Conservation (phyloP, 1,284 basidiomycete species). For the Volvariella surrecta region DNA sequence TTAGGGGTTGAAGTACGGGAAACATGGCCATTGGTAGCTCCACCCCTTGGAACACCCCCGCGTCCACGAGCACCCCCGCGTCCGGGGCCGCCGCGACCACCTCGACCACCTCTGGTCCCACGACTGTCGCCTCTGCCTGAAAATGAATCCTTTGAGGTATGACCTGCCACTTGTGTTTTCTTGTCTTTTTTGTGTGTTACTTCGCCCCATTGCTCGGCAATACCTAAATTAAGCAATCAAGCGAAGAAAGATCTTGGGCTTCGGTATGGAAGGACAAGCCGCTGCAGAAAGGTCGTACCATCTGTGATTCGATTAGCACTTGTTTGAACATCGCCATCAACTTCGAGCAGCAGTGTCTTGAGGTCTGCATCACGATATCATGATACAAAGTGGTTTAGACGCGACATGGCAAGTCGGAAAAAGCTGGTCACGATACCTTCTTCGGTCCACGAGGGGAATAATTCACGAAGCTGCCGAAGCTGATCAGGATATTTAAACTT, state of each 20-base stretch:
- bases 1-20: conserved; percentile 21
- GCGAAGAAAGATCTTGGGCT: conserved; percentile 5
- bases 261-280: conserved; percentile 7
- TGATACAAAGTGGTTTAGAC: conserved; percentile 17
- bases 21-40: conserved; percentile 36
- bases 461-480: conserved; percentile 61
- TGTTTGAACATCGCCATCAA: conserved; percentile 64
- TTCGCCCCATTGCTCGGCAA: conserved; percentile 77
- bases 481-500: conserved; percentile 39
- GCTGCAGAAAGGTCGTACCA: conserved; percentile 35
- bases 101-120: conserved; percentile 58
- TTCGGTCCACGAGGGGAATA: conserved; percentile 71
- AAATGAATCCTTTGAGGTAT: conserved; percentile 40
- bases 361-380: conserved; percentile 44
- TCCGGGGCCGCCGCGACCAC: conserved; percentile 51
- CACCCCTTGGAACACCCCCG: conserved; percentile 44
- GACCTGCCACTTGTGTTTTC: conserved; percentile 33
- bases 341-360: conserved; percentile 65
- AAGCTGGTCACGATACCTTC: conserved; percentile 43
- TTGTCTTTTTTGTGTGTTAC: conserved; percentile 88
- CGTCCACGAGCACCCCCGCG: conserved; percentile 50
- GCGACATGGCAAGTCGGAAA: conserved; percentile 10
- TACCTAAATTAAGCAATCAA: conserved; percentile 38
- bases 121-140: conserved; percentile 49
- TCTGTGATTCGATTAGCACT: conserved; percentile 76